Base-by-base conservation (phyloP, 208 protist species). In the Porcisia deanei region DNA sequence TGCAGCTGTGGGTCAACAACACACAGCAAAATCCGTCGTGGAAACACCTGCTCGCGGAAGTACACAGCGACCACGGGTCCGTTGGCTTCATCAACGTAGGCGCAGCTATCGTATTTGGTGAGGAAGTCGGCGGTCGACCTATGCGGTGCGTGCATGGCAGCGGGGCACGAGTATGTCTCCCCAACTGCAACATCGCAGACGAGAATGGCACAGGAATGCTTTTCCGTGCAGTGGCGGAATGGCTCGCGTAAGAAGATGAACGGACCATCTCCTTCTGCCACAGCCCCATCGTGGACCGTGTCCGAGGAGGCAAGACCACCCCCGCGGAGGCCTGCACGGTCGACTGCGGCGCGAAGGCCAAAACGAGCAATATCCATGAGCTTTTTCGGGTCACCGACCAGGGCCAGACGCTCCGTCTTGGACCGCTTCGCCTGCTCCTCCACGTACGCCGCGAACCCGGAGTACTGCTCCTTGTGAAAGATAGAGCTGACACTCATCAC, bases 171-270 rank as follows among this genome's bases (percentile, higher is more conserved):
- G 72, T 84, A 87, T 34, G 70, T 76, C 43, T 58, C 77, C 0
- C 91, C 91, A 49, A 92, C 79, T 12, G 91, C 83, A 16, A 95
- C 88, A 41, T 95, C 91, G 60, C 91, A 95, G 20, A 95, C 66
- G 25, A 95, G 84, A 45, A 93, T 52, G 34, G 80, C 70, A 52
- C 86, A 90, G 37, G 82, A 72, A 34, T 79, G 71, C 25, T 61
- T 71, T n/a, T 81, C 58, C 7, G 53, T 71, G 82, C 83, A 88
- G 37, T 84, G 67, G 57, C 70, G 67, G 77, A 95, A 95, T 1
- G 91, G 91, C 14, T 84, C 70, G 8, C 82, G 86, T 58, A 83
- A 69, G 68, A 95, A 95, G 6, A 87, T 52, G 20, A 85, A 68
- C 20, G 81, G 82, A 18, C 76, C 54, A 5, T 61, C 68, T 0